Conservation (phyloP, 2,329 filamentous ascomycete species). For the Aureobasidium namibiae region DNA sequence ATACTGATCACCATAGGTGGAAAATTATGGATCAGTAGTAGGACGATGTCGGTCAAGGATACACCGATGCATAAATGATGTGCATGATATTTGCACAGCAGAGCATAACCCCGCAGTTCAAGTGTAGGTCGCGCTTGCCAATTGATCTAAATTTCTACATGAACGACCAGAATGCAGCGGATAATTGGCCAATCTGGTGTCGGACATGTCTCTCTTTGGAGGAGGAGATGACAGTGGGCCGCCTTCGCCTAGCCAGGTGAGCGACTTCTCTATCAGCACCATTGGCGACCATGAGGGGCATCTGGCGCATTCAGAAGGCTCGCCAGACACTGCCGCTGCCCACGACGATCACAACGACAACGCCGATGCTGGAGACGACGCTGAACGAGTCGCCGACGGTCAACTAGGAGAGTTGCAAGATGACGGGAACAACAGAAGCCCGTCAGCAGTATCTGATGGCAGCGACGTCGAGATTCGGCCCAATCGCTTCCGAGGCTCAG, state of each 20-base stretch:
- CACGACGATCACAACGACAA: neutral
- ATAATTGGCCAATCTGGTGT: neutral
- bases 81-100: neutral
- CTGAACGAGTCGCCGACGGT: neutral
- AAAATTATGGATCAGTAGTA: neutral
- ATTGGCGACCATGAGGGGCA: neutral
- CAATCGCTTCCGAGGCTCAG: conserved; percentile 60
- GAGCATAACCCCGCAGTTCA: neutral
- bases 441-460: neutral
- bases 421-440: neutral
- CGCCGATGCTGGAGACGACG: neutral
- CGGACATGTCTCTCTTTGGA: conserved; percentile 6
- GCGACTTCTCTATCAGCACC: conserved; percentile 9
- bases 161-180: neutral
- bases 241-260: conserved; percentile 2
- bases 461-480: neutral
- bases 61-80: neutral
- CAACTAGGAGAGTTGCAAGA: neutral
- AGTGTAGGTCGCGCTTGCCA: neutral
- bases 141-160: neutral
- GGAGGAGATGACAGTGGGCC: neutral
- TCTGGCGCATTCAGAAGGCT: neutral
- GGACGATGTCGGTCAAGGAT: neutral
- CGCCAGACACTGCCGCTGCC: neutral
- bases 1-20: neutral